Evolutionary conservation across 2,329 filamentous ascomycete species (phyloP), one percentile per base, ranked within the genome.

Genomic region (Clonostachys rosea): DNA sequence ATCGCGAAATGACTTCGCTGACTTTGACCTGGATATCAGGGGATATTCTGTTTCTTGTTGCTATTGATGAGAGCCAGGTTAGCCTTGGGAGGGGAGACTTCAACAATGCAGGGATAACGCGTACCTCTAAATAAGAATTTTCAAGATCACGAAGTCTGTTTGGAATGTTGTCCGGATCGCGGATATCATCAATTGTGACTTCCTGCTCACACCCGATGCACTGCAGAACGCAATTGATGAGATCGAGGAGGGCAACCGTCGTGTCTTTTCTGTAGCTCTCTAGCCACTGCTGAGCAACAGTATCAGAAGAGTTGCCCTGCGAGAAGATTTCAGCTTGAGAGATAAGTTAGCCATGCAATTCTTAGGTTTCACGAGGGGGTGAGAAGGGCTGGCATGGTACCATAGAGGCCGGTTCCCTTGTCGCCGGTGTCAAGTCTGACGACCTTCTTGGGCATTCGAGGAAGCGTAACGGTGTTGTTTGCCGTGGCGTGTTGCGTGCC

Each of bases 11-110:
- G 86, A 81, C 53, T 82, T 81, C 52, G 82, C 87, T 49, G 83
- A 83, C 64, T 87, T 92, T 37, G 84, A 79, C 67, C 85, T 91
- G 14, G 90, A 87, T 49, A 95, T 87, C 41, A 99, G 79, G 37
- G 94, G 94, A 59, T 99, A 99, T 43, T 97, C 94, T 34, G 87
- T 86, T 44, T 92, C 86, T 62, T 87, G 83, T 76, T 87, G 79
- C 73, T 85, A 51, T 39, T n/a, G 6, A 34, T 20, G 12, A 17
- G 14, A 43, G 24, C 24, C 44, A 39, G 34, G 24, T 33, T 16
- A 20, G 34, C 6, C 39, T 30, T 13, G 40, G 13, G 20, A 40
- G 5, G 3, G 6, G 7, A 11, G 11, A 17, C 65, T 8, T n/a
- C 8, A 40, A 18, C 14, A 14, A 13, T 30, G 24, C 24, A 30